phyloP scores from a whole-genome alignment of 768 basidiomycete genomes.

The Psilocybe tampanensis region DNA sequence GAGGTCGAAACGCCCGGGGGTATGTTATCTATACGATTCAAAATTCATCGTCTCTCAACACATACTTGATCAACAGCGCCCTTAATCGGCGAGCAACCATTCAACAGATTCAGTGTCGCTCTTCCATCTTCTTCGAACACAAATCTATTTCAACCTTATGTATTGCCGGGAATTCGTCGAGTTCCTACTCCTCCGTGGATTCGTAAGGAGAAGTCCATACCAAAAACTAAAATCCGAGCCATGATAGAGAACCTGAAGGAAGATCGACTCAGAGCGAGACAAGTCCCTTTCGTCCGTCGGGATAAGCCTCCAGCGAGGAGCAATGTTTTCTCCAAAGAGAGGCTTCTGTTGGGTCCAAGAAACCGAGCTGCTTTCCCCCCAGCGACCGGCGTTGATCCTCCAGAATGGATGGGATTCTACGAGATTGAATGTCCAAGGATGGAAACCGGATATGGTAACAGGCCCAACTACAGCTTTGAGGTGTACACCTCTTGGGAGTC shows the following conservation, averaged over 20 bases:
- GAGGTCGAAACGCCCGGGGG: not conserved
- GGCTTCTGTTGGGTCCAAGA: no score
- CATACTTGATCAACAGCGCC: no score
- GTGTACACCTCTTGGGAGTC: slow-evolving; percentile 23
- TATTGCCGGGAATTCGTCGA: no score
- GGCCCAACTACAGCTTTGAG: slow-evolving; percentile 18
- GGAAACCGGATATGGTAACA: not conserved
- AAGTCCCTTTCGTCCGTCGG: not conserved
- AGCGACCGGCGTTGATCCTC: not conserved
- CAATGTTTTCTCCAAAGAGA: not conserved
- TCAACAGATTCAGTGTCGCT: no score
- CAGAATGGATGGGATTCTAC: slow-evolving; percentile 12
- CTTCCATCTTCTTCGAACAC: no score
- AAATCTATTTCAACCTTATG: no score
- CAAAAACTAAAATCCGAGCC: not conserved
- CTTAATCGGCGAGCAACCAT: no score
- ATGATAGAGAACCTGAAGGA: not conserved
- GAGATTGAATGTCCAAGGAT: slow-evolving; percentile 22
- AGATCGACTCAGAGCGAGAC: not conserved
- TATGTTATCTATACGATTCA: no score
- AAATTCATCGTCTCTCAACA: no score
- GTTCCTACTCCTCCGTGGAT: no score
- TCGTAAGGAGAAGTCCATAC: no score
- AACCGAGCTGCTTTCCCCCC: not conserved
- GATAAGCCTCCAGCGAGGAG: not conserved